Base-by-base conservation (phyloP, 208 protist genomes). In the Leishmania mexicana region DNA sequence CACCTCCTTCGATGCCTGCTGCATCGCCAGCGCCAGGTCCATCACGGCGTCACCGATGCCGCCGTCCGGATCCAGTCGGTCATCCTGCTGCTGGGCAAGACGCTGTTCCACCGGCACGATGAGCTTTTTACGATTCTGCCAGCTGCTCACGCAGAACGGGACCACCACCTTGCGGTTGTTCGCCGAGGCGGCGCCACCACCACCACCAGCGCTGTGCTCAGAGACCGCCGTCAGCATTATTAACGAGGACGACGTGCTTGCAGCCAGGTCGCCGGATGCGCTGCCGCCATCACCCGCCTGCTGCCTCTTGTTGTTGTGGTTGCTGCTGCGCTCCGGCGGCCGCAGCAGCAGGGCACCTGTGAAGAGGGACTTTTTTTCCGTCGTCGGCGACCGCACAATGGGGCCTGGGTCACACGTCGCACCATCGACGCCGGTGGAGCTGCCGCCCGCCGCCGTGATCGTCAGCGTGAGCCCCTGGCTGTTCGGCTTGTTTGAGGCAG, bases 41-140 rank as follows among this genome's bases (percentile, higher is more conserved):
- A 96, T 92, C 28, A 94, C 84, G 38, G 79, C 64, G 49, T 92
- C 88, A 24, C 93, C 87, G 31, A 96, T 89, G 51, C 81, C 85
- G 51, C 73, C 62, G 40, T 80, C 81, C 45, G 58, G 38, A 51
- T 84, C 74, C 2, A 62, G 21, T 17, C 83, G 84, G 28, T 70
- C 81, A n/a, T 90, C 85, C 40, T 84, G 78, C 79, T 92, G 88
- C 75, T 95, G 91, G 21, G 89, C 89, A 1, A 95, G 77, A 21
- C 92, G 90, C 85, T 95, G 86, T 79, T 95, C 90, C n/a, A 97
- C 83, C 2, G 93, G 88, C 19, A 97, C 88, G 65, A 97, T 85
- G 5, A 95, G 76, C 54, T 95, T 95, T 76, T 95, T 94, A 76
- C 93, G 92, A 73, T 97, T 97, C 58, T 88, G 90, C 93, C 93